phyloP scores from a whole-genome alignment of 352 stramenopile species.

The Halophytophthora polymorphica region DNA sequence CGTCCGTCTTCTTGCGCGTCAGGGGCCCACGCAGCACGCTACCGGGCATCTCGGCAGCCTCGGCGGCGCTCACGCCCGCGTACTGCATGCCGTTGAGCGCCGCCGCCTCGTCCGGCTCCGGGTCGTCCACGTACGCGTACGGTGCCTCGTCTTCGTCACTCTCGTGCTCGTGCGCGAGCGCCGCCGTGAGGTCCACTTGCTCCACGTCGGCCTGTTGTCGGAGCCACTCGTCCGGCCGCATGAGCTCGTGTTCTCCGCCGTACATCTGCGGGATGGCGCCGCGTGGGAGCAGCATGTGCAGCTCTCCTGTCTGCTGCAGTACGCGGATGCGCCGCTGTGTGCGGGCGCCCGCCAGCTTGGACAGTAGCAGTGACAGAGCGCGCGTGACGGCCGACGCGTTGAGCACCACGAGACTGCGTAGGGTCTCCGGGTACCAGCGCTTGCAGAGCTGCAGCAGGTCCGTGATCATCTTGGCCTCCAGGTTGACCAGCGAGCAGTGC shows the following conservation, averaged over 20 bases:
- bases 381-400: constrained; percentile 56
- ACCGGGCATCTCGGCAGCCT: constrained; percentile 63
- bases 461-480: constrained; percentile 64
- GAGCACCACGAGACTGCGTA: constrained; percentile 59
- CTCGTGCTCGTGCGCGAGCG: constrained; percentile 12
- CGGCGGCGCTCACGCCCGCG: constrained; percentile 55
- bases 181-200: constrained; percentile 53
- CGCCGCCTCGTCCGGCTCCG: constrained; percentile 17
- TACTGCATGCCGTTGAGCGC: constrained; percentile 85
- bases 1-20: constrained; percentile 66
- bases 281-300: constrained; percentile 44
- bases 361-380: constrained; percentile 48
- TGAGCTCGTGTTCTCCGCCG: constrained; percentile 50
- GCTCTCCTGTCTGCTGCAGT: constrained; percentile 36
- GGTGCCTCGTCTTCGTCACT: constrained; percentile 49
- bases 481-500: constrained; percentile 38
- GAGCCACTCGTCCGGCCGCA: constrained; percentile 58
- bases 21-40: constrained; percentile 67
- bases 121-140: constrained; percentile 26
- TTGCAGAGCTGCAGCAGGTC: constrained; percentile 60
- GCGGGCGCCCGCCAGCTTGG: constrained; percentile 40
- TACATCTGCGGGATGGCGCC: constrained; percentile 57
- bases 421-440: constrained; percentile 61
- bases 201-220: constrained; percentile 70
- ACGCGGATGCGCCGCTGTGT: constrained; percentile 58